Evolutionary conservation across 208 protist genomes (phyloP).

Genomic region (Trypanosoma vivax): DNA sequence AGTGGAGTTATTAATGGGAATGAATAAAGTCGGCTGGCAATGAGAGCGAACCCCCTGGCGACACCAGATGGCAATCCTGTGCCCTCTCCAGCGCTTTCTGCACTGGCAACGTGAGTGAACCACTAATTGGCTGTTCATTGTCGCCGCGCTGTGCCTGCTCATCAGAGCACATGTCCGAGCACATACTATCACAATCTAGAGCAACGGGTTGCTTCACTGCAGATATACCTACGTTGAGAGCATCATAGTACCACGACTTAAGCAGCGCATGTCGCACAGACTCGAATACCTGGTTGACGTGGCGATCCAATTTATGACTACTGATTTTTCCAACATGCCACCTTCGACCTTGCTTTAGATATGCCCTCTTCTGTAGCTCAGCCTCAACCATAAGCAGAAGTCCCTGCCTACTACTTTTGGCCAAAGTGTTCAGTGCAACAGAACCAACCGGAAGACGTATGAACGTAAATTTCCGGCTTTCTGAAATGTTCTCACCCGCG

Average conservation of each 20-base stretch:
- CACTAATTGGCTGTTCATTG: too few relatives aligned
- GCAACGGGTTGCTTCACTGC: neutral
- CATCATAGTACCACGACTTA: conserved; percentile 6
- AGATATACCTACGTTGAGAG: neutral
- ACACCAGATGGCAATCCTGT: neutral
- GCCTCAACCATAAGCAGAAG: conserved; percentile 6
- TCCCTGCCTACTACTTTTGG: neutral
- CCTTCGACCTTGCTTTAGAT: neutral
- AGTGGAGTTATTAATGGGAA: too few relatives aligned
- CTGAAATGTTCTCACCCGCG: neutral
- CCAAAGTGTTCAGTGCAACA: neutral
- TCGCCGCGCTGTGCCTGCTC: too few relatives aligned
- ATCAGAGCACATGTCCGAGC: too few relatives aligned
- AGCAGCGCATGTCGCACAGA: conserved; percentile 12
- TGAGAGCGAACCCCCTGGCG: too few relatives aligned
- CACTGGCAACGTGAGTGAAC: neutral
- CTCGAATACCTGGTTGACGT: conserved; percentile 1
- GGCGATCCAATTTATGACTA: neutral
- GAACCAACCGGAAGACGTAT: conserved; percentile 13
- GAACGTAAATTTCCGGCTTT: conserved; percentile 14
- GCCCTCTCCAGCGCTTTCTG: neutral
- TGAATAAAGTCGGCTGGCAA: too few relatives aligned
- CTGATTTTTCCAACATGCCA: too few relatives aligned
- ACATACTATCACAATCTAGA: too few relatives aligned
- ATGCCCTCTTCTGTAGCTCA: neutral